phyloP scores from a whole-genome alignment of 208 protist genomes.

The Trypanosoma theileri region DNA sequence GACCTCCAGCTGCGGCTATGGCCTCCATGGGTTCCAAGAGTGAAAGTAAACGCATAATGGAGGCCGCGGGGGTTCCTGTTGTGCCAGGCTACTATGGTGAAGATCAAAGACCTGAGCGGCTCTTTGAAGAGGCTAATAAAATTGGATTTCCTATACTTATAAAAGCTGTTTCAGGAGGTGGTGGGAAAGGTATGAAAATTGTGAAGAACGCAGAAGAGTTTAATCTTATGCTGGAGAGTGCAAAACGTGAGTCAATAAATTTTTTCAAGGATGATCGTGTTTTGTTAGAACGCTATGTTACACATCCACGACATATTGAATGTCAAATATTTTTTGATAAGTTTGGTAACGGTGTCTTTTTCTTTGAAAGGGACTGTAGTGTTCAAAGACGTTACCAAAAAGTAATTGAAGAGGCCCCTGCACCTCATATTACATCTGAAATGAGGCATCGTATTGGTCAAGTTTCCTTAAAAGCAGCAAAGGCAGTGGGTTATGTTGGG shows the following conservation, averaged over 20 bases:
- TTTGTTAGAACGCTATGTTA: constrained; percentile 93
- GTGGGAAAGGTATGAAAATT: constrained; percentile 88
- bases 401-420: constrained; percentile 92
- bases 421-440: constrained; percentile 52
- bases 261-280: constrained; percentile 94
- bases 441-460: constrained; percentile 77
- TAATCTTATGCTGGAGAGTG: constrained; percentile 46
- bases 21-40: constrained; percentile 94
- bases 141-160: constrained; percentile 93
- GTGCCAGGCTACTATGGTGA: constrained; percentile 85
- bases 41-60: constrained; percentile 91
- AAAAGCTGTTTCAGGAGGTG: constrained; percentile 93
- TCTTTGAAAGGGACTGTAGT: constrained; percentile 96
- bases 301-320: constrained; percentile 90
- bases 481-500: constrained; percentile 91
- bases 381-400: constrained; percentile 97
- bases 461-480: constrained; percentile 72
- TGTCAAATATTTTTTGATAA: constrained; percentile 94
- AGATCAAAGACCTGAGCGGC: constrained; percentile 32
- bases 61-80: constrained; percentile 82
- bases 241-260: constrained; percentile 84
- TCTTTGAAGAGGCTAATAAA: constrained; percentile 21
- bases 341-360: constrained; percentile 89
- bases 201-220: constrained; percentile 58
- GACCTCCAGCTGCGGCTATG: constrained; percentile 92